phyloP scores from a whole-genome alignment of 805 yeast species.

The Candida patagonica region DNA sequence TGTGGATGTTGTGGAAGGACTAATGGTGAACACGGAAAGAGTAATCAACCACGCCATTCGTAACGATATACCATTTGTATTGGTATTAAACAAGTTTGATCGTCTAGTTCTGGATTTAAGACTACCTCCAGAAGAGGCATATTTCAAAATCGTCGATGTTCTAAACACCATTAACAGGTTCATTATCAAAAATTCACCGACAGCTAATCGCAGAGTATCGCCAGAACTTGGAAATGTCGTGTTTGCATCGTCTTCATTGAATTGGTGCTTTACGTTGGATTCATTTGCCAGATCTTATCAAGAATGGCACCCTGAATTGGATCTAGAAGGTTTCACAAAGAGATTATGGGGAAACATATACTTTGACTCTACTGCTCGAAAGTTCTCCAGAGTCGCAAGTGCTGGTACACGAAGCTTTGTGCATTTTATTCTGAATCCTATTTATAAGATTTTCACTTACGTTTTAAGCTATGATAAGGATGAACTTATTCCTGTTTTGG shows the following conservation, averaged over 20 bases:
- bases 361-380: conserved; percentile 35
- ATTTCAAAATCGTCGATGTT: conserved; percentile 50
- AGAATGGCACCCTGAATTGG: conserved; percentile 26
- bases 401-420: conserved; percentile 39
- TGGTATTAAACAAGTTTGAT: conserved; percentile 77
- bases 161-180: conserved; percentile 57
- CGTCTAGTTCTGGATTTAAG: conserved; percentile 71
- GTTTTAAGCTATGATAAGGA: conserved; percentile 45
- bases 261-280: conserved; percentile 54
- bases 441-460: conserved; percentile 64
- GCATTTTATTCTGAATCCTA: conserved; percentile 62
- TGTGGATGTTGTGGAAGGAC: conserved; percentile 81
- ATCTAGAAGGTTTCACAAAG: conserved; percentile 36
- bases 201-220: conserved; percentile 33
- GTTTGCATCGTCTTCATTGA: conserved; percentile 60
- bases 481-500: conserved; percentile 37
- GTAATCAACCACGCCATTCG: conserved; percentile 45
- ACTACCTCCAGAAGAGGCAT: conserved; percentile 66
- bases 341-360: conserved; percentile 74
- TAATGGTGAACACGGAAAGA: conserved; percentile 43
- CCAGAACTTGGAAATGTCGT: conserved; percentile 61
- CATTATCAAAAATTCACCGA: conserved; percentile 25
- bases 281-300: conserved; percentile 52
- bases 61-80: conserved; percentile 41
- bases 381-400: conserved; percentile 33